These are phyloP conservation scores for Galerina marginata DNA, from an alignment of 768 basidiomycete species.

Conservation along the genomic window DNA sequence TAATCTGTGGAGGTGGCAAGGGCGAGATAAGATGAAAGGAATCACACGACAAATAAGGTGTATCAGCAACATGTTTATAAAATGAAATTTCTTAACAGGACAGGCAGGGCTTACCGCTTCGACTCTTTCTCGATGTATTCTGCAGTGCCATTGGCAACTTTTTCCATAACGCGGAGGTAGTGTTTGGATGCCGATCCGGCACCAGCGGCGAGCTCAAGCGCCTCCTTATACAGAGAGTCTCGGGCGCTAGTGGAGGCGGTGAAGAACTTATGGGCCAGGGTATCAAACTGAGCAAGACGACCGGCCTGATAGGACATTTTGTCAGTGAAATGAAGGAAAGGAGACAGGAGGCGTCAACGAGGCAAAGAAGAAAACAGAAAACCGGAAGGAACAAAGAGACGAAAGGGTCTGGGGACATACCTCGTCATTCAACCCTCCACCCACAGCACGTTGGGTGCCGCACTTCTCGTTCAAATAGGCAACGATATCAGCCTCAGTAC, in stretches of 20 bases:
- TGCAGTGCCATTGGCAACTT: conserved; percentile 71
- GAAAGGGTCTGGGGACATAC: conserved; percentile 38
- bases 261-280: conserved; percentile 78
- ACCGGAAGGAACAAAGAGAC: conserved; percentile 11
- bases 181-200: conserved; percentile 65
- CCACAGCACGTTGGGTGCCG: conserved; percentile 81
- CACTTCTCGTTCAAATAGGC: conserved; percentile 85
- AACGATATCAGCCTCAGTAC: conserved; percentile 79
- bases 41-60: neutral
- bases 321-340: conserved; percentile 5
- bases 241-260: conserved; percentile 60
- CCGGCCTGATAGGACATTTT: conserved; percentile 65
- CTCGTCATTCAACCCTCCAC: conserved; percentile 78
- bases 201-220: conserved; percentile 53
- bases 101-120: conserved; percentile 59
- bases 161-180: conserved; percentile 92
- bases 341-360: conserved; percentile 1
- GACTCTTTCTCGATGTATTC: conserved; percentile 87
- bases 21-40: neutral
- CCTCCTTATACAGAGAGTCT: conserved; percentile 68
- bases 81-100: neutral
- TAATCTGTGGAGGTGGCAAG: conserved; percentile 50
- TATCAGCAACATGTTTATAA: neutral
- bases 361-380: conserved; percentile 1
- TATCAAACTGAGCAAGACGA: conserved; percentile 77